These are phyloP conservation scores for Euphrasia arctica DNA, from an alignment of 305 asterid genomes.

Conservation along the genomic window DNA sequence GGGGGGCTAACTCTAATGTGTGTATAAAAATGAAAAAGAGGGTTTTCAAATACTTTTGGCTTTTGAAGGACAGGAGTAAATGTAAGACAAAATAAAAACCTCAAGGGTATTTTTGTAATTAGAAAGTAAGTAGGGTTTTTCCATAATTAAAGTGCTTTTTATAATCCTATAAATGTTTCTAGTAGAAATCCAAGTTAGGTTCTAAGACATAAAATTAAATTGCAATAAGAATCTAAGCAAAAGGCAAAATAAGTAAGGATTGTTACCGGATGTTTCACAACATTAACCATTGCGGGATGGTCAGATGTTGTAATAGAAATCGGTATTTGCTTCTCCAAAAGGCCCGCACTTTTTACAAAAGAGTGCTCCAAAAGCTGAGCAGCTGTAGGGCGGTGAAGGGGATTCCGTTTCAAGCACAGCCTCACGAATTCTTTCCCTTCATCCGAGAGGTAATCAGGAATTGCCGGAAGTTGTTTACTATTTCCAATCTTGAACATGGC, in stretches of 20 bases:
- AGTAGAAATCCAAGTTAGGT: not conserved
- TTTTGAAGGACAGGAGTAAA: too few species aligned
- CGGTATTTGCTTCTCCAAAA: conserved; percentile 55
- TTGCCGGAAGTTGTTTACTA: conserved; percentile 85
- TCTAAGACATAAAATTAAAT: not conserved
- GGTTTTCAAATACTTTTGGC: too few species aligned
- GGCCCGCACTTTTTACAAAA: conserved; percentile 65
- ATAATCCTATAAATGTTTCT: not conserved
- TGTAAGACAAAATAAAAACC: too few species aligned
- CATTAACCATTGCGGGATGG: conserved; percentile 45
- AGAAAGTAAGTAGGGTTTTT: not conserved
- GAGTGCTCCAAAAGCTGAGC: conserved; percentile 81
- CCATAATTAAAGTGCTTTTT: not conserved
- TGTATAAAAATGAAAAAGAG: too few species aligned
- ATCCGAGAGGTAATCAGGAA: conserved; percentile 81
- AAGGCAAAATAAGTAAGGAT: conserved; percentile 22
- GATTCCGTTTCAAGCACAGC: conserved; percentile 87
- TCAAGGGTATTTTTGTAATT: not conserved
- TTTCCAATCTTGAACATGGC: conserved; percentile 97
- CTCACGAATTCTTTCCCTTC: conserved; percentile 90
- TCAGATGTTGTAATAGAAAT: conserved; percentile 48
- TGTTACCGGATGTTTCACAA: conserved; percentile 51
- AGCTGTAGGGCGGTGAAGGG: conserved; percentile 81
- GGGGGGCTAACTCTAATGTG: too few species aligned
- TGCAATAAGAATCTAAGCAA: conserved; percentile 24